phyloP scores from a whole-genome alignment of 202 grass and related monocot species.

The Cymbopogon flexuosus region DNA sequence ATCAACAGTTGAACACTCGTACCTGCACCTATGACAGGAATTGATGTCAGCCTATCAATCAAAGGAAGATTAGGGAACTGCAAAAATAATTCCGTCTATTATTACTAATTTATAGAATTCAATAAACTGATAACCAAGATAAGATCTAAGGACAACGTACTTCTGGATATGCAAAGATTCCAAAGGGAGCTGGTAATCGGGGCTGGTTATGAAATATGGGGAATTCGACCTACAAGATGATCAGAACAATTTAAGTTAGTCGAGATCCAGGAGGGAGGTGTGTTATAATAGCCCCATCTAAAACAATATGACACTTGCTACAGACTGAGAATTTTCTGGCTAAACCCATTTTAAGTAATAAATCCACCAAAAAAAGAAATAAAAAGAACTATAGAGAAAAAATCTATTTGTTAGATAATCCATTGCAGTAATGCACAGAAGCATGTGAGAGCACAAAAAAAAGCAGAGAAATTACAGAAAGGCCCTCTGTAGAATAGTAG shows the following conservation, averaged over 20 bases:
- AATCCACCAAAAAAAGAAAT: not conserved
- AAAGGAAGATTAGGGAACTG: conserved; percentile 79
- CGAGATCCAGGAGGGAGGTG: not conserved
- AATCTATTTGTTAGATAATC: not conserved
- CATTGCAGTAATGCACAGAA: not conserved
- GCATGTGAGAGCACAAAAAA: conserved; percentile 1
- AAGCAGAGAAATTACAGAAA: conserved; percentile 42
- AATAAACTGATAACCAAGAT: conserved; percentile 1
- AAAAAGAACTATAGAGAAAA: not conserved
- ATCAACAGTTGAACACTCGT: conserved; percentile 25
- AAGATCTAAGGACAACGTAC: conserved; percentile 35
- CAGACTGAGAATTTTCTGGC: not conserved
- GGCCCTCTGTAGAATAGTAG: conserved; percentile 59
- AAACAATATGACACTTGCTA: conserved; percentile 9
- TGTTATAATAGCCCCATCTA: not conserved
- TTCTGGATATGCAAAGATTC: conserved; percentile 64
- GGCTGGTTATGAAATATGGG: conserved; percentile 68
- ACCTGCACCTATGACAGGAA: conserved; percentile 83
- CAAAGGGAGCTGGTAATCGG: conserved; percentile 67
- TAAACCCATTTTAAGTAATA: not conserved
- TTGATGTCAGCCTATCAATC: conserved; percentile 67
- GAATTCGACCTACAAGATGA: conserved; percentile 53
- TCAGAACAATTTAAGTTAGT: conserved; percentile 9
- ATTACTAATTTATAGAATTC: conserved; percentile 17
- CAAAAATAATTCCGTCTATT: conserved; percentile 21